Evolutionary conservation across 768 basidiomycete species (phyloP), one percentile per base, ranked within the genome.

Genomic region (Naematelia aurantialba): DNA sequence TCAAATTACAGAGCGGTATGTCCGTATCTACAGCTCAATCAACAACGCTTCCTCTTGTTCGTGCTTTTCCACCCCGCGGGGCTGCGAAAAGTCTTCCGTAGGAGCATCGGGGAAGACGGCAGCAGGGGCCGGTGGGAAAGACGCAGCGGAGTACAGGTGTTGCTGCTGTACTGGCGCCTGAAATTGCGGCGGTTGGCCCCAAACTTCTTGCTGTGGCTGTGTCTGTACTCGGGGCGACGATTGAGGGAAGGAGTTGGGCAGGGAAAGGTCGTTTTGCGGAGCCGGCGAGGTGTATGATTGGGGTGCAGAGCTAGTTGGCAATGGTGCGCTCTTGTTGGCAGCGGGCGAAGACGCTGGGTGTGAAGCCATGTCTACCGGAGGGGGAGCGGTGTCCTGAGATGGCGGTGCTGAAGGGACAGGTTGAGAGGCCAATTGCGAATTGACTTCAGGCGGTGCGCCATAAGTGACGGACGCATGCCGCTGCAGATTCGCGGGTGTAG

Each of bases 101-200:
- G 76, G 76, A 1, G 74, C 74, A 45, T 75, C 68, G 4, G 76
- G 76, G 62, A 77, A 77, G 3, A 71, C 65, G 17, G 74, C 70
- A 13, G 65, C 60, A 4, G 70, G 67, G 39, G 72, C 69, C 13
- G 45, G 48, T 10, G 71, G 71, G 71, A 73, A 70, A 5, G 67
- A 68, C 5, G 60, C 27, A 12, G 59, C 62, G 19, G 52, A 65
- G 29, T 69, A 72, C 1, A 64, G 55, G 14, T 66, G 59, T 22
- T 54, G 60, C 29, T 55, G 61, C 11, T 44, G 44, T 17, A n/a
- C 19, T 34, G 44, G 25, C n/a, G 46, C 46, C 46, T 21, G 42
- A 12, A 44, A 26, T 47, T 47, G 62, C 21, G 49, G 52, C 17
- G 17, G 50, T 49, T 45, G 58, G 31, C 10, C 14, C 5, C 19